phyloP scores from a whole-genome alignment of 352 stramenopile genomes.

The Paralagenidium karlingii region DNA sequence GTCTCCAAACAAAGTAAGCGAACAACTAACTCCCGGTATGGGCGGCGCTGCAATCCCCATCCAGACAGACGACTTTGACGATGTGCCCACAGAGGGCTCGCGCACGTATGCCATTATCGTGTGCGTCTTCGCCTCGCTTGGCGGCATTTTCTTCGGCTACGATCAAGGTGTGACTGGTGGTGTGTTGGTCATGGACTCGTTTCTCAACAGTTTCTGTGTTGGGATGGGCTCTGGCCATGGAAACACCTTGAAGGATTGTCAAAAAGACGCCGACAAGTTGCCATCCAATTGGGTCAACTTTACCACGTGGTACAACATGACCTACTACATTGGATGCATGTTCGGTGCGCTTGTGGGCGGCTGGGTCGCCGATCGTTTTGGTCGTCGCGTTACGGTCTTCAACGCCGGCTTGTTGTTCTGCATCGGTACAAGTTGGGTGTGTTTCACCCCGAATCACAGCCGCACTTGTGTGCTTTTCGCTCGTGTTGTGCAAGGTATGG shows the following conservation, averaged over 20 bases:
- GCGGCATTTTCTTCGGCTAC: slow-evolving; percentile 35
- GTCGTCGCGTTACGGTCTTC: slow-evolving; percentile 23
- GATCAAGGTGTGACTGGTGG: slow-evolving; percentile 23
- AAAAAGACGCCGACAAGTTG: slow-evolving; percentile 3
- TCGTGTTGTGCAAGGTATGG: slow-evolving; percentile 23
- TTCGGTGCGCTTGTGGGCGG: slow-evolving; percentile 14
- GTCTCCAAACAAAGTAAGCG: too few species aligned
- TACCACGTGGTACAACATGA: slow-evolving; percentile 24
- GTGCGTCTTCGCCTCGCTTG: slow-evolving; percentile 22
- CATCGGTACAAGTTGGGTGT: slow-evolving; percentile 17
- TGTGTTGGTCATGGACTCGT: slow-evolving; percentile 30
- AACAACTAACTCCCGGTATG: too few species aligned
- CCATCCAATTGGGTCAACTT: slow-evolving; percentile 26
- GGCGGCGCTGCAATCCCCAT: slow-evolving; percentile 9
- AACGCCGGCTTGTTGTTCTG: slow-evolving; percentile 20
- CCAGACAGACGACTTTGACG: slow-evolving; percentile 1
- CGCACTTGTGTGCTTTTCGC: slow-evolving; percentile 14
- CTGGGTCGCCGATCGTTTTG: slow-evolving; percentile 16
- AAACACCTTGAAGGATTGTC: slow-evolving; percentile 16
- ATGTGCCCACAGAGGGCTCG: slow-evolving; percentile 5
- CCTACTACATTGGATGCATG: slow-evolving; percentile 29
- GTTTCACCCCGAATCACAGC: slow-evolving; percentile 4
- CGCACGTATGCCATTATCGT: slow-evolving; percentile 18
- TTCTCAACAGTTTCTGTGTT: slow-evolving; percentile 25
- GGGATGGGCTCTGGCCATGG: slow-evolving; percentile 23